Evolutionary conservation across 2,329 filamentous ascomycete species (phyloP).

Genomic region (Paramyrothecium roridum): DNA sequence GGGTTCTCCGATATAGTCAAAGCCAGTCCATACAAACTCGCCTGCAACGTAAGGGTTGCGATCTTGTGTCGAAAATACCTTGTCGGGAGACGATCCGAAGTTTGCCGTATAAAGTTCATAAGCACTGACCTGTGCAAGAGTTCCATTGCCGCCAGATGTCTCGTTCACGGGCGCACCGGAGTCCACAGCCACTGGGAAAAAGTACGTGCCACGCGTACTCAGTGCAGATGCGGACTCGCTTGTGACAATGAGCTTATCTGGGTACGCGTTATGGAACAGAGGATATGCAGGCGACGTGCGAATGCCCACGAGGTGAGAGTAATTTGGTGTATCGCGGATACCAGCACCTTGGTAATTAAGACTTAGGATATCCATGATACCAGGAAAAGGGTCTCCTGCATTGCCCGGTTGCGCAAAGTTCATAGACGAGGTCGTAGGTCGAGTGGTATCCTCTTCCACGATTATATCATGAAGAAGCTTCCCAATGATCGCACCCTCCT

Average conservation of each 20-base stretch:
- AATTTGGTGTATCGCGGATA: constrained; percentile 24
- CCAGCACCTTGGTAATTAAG: constrained; percentile 57
- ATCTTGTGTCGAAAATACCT: constrained; percentile 49
- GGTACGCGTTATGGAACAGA: constrained; percentile 39
- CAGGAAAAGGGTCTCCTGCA: constrained; percentile 30
- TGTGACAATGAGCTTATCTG: constrained; percentile 42
- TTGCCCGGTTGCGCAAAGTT: constrained; percentile 36
- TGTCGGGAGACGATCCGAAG: constrained; percentile 49
- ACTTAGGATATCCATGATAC: constrained; percentile 42
- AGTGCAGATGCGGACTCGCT: constrained; percentile 42
- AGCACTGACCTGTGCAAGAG: constrained; percentile 35
- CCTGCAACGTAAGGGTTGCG: constrained; percentile 46
- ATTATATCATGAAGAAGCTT: constrained; percentile 37
- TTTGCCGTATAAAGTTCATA: constrained; percentile 49
- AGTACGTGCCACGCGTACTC: constrained; percentile 47
- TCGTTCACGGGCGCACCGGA: constrained; percentile 33
- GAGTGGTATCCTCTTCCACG: constrained; percentile 43
- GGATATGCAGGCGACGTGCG: constrained; percentile 29
- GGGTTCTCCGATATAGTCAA: constrained; percentile 48
- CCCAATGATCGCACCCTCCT: constrained; percentile 26
- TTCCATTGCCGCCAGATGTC: constrained; percentile 34
- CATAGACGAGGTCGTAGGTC: constrained; percentile 41
- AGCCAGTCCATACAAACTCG: constrained; percentile 51
- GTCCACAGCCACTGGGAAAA: constrained; percentile 45
- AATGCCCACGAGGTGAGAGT: constrained; percentile 25